These are phyloP conservation scores for Epipyxis sp. DNA, from an alignment of 108 stramenopile genomes.

Conservation along the genomic window DNA sequence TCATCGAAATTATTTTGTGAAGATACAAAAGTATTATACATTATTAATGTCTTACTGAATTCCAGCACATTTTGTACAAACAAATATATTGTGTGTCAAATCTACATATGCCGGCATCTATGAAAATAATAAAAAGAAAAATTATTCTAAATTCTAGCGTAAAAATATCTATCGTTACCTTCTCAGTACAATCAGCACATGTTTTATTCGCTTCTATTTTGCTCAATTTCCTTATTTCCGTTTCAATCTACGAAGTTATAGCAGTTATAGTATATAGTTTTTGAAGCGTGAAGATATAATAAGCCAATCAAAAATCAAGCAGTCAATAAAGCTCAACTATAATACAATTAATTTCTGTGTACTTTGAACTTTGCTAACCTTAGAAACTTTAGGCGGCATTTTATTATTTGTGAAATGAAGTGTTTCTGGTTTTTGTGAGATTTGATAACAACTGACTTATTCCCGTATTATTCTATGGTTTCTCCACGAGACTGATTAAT, in stretches of 20 bases:
- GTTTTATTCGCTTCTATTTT: slow-evolving; percentile 29
- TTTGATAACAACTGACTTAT: too few species aligned
- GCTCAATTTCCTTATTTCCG: neutral
- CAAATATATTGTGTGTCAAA: slow-evolving; percentile 21
- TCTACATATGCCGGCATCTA: slow-evolving; percentile 24
- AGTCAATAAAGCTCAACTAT: too few species aligned
- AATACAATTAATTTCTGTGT: too few species aligned
- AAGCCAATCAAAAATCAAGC: too few species aligned
- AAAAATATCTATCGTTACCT: neutral
- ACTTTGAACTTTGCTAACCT: too few species aligned
- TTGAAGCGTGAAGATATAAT: too few species aligned
- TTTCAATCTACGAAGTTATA: neutral
- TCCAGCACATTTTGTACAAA: slow-evolving; percentile 31
- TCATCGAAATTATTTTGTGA: neutral
- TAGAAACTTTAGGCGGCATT: too few species aligned
- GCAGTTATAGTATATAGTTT: too few species aligned
- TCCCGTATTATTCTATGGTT: too few species aligned
- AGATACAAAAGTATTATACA: slow-evolving; percentile 3
- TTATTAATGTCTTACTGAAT: slow-evolving; percentile 24
- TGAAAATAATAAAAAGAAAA: neutral
- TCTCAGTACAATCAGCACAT: slow-evolving; percentile 25
- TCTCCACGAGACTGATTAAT: too few species aligned
- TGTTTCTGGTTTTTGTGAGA: too few species aligned
- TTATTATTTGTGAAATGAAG: too few species aligned
- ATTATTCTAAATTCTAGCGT: neutral